phyloP scores from a whole-genome alignment of 2,329 filamentous ascomycete genomes.

The Cercospora citrullina region DNA sequence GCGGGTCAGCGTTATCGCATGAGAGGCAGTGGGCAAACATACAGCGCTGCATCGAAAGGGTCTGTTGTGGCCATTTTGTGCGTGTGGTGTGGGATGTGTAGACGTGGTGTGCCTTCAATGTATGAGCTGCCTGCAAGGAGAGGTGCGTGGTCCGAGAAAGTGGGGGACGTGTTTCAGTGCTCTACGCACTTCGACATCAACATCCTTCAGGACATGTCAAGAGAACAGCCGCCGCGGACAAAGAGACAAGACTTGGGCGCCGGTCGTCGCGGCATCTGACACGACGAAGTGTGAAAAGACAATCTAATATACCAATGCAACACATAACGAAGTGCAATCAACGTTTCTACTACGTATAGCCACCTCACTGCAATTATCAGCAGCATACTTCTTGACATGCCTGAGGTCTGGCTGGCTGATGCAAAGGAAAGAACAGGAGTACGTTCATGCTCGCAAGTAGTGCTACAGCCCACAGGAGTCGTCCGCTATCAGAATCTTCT shows the following conservation, averaged over 20 bases:
- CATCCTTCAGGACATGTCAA: background rate
- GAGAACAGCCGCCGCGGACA: too few relatives aligned
- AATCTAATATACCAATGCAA: background rate
- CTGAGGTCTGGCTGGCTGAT: background rate
- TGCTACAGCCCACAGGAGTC: background rate
- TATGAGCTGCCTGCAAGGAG: background rate
- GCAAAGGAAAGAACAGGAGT: background rate
- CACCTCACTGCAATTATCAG: background rate
- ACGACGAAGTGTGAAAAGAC: background rate
- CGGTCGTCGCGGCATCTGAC: background rate
- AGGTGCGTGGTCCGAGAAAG: slow-evolving; percentile 5
- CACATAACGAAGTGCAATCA: background rate
- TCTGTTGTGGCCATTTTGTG: slow-evolving; percentile 48
- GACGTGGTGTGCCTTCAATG: background rate
- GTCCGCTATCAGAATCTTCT: background rate
- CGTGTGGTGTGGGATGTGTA: background rate
- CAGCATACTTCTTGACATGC: background rate
- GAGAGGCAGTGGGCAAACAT: slow-evolving; percentile 39
- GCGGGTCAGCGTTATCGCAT: slow-evolving; percentile 16
- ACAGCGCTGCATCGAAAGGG: slow-evolving; percentile 76
- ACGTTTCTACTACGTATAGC: background rate
- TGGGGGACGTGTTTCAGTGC: background rate
- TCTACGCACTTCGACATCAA: background rate
- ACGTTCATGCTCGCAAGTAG: too few relatives aligned
- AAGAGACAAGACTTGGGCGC: too few relatives aligned